Percentiles rank a stretch among this genome's conserved stretches.
Evolutionary conservation across 2,329 filamentous ascomycete species (phyloP).

Genomic region (Periconia sp.): DNA sequence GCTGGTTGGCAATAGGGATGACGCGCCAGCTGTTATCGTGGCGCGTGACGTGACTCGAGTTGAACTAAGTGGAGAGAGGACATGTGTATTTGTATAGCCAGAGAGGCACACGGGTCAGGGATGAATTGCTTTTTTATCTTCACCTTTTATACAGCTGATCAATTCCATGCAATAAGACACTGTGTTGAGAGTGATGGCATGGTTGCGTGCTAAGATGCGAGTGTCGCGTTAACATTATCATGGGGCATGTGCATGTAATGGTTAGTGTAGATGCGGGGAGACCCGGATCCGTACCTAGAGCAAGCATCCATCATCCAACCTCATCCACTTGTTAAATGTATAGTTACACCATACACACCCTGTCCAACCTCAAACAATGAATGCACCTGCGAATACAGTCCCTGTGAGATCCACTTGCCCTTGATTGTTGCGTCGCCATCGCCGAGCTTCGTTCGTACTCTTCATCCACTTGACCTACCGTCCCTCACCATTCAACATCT

Average conservation of each 20-base stretch:
- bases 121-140: background rate
- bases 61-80: background rate
- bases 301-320: conserved; percentile 7
- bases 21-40: background rate
- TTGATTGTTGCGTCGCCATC: conserved; percentile 21
- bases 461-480: no score
- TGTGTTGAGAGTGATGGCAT: background rate
- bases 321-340: conserved; percentile 2
- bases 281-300: conserved; percentile 3
- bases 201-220: background rate
- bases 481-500: no score
- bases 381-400: conserved; percentile 26
- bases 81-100: conserved; percentile 14
- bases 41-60: conserved; percentile 5
- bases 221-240: background rate
- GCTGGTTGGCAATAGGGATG: conserved; percentile 16
- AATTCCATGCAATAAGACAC: background rate
- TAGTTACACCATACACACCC: no score
- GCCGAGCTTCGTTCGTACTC: background rate
- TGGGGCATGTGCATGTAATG: background rate
- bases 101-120: background rate
- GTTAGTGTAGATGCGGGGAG: conserved; percentile 8
- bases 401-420: conserved; percentile 23
- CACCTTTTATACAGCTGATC: background rate
- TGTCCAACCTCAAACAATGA: conserved; percentile 25